These are phyloP conservation scores for Umbelopsis sp. DNA, from an alignment of 192 early-diverging fungal species.

Conservation along the genomic window DNA sequence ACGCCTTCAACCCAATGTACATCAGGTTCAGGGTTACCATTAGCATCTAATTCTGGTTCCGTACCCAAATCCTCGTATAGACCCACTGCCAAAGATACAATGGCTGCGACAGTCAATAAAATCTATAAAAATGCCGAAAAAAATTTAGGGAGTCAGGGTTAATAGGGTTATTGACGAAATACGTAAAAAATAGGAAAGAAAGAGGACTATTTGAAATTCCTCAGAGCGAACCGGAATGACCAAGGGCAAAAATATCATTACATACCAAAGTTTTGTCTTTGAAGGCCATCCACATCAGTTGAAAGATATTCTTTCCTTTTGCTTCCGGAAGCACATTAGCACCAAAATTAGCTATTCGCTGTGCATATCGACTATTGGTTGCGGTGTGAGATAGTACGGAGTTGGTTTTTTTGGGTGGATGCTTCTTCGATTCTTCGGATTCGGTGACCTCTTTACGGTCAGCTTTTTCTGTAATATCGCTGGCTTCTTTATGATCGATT, in stretches of 20 bases:
- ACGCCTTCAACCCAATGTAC: slow-evolving; percentile 88
- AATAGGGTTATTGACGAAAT: slow-evolving; percentile 5
- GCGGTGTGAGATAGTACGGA: background rate
- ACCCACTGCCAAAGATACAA: slow-evolving; percentile 78
- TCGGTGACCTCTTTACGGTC: background rate
- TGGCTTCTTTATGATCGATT: background rate
- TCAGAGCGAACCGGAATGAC: slow-evolving; percentile 2
- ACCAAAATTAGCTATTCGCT: slow-evolving; percentile 66
- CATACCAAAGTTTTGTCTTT: slow-evolving; percentile 80
- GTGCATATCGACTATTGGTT: slow-evolving; percentile 40
- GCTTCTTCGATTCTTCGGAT: background rate
- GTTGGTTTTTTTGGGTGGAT: background rate
- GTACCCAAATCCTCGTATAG: slow-evolving; percentile 75
- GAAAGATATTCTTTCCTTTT: slow-evolving; percentile 70
- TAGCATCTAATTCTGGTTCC: slow-evolving; percentile 42
- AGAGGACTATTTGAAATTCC: slow-evolving; percentile 4
- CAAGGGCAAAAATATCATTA: background rate
- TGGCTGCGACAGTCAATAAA: slow-evolving; percentile 73
- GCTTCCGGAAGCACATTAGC: slow-evolving; percentile 70
- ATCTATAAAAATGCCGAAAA: slow-evolving; percentile 53
- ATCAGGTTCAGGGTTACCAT: slow-evolving; percentile 45
- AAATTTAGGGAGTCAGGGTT: slow-evolving; percentile 4
- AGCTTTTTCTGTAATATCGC: background rate
- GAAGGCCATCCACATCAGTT: slow-evolving; percentile 80
- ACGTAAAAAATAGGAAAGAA: background rate